These are phyloP conservation scores for Phytophthora melonis DNA, from an alignment of 352 stramenopile genomes.

Conservation along the genomic window DNA sequence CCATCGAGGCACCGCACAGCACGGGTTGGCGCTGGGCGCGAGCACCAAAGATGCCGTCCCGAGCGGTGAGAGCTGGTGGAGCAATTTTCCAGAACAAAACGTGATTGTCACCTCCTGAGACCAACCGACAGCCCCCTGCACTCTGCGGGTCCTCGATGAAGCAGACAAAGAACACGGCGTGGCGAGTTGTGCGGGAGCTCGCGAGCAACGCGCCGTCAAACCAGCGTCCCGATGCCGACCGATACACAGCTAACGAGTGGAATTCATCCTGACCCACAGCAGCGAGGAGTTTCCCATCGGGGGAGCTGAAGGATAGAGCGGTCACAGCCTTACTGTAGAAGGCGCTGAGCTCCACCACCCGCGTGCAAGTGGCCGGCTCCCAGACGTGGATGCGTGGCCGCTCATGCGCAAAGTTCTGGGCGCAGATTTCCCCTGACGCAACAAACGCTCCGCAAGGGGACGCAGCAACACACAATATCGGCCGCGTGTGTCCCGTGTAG, in stretches of 20 bases:
- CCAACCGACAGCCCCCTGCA: constrained; percentile 54
- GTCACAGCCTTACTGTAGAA: constrained; percentile 79
- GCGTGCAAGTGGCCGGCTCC: constrained; percentile 68
- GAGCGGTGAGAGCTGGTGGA: constrained; percentile 55
- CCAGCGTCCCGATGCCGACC: constrained; percentile 65
- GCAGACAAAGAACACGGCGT: constrained; percentile 66
- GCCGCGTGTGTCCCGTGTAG: constrained; percentile 62
- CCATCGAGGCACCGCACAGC: constrained; percentile 71
- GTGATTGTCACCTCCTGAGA: constrained; percentile 73
- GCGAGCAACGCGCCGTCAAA: constrained; percentile 70
- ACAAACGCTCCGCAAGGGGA: constrained; percentile 65
- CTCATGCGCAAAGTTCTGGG: constrained; percentile 60
- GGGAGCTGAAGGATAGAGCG: constrained; percentile 66
- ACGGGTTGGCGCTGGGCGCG: constrained; percentile 64
- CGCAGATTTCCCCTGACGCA: constrained; percentile 79
- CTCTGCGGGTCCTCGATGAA: constrained; percentile 69
- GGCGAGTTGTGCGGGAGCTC: constrained; percentile 55
- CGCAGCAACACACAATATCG: constrained; percentile 64
- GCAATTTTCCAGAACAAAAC: constrained; percentile 80
- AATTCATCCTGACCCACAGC: constrained; percentile 79
- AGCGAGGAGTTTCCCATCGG: constrained; percentile 56
- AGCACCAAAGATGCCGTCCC: constrained; percentile 69
- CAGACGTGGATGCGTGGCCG: constrained; percentile 77
- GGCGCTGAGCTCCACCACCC: constrained; percentile 57
- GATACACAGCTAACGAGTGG: constrained; percentile 79